Conservation (phyloP, 345 rosid species). For the Rhodomyrtus tomentosa region DNA sequence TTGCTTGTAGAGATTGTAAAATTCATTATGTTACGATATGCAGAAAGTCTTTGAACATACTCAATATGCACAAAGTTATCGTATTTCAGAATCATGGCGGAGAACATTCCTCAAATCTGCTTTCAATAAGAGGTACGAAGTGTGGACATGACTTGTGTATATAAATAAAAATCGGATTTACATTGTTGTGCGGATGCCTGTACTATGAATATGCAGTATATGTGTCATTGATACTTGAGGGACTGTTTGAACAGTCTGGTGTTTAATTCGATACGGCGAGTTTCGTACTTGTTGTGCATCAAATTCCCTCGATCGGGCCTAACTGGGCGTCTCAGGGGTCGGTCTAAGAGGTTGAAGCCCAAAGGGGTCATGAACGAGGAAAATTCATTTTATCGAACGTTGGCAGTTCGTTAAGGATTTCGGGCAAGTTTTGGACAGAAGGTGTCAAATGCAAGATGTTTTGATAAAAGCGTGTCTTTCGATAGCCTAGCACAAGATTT, state of each 20-base stretch:
- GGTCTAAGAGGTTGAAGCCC: too few species aligned
- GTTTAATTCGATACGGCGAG: background rate
- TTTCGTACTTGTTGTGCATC: too few species aligned
- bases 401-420: too few species aligned
- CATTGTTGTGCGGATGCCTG: background rate
- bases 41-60: background rate
- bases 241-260: background rate
- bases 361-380: too few species aligned
- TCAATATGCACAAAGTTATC: background rate
- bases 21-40: background rate
- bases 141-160: background rate
- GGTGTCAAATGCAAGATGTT: too few species aligned
- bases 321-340: too few species aligned
- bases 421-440: too few species aligned
- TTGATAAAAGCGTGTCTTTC: too few species aligned
- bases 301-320: too few species aligned
- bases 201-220: background rate
- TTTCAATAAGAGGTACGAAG: background rate
- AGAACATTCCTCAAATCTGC: background rate
- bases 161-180: background rate
- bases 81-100: background rate
- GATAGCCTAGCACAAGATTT: too few species aligned
- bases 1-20: background rate
- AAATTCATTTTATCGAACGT: too few species aligned
- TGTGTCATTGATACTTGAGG: background rate